Base-by-base conservation (phyloP, 257 asterid genomes). In the Solanum corneliomulleri region DNA sequence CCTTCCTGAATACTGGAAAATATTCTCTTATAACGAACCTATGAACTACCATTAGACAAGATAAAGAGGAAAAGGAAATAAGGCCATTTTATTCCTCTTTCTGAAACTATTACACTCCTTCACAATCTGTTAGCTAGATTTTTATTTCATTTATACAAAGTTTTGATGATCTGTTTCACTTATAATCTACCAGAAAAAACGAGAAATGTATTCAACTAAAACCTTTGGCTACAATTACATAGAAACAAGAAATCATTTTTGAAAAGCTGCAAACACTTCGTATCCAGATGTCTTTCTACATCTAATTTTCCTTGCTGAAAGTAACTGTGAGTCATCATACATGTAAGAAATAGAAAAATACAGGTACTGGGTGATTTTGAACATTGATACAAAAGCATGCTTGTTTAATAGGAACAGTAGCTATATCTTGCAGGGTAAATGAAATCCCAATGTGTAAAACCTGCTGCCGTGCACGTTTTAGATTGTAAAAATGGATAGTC, bases 401-500 rank as follows among this genome's bases (percentile, higher is more conserved):
- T 56, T 20, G 25, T 56, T 56, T 56, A 56, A 56, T 56, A 56
- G 64, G 25, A 20, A 56, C 64, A 56, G 64, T 56, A 56, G 25
- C 64, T 56, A 20, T 56, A 56, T 56, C 64, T 56, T 18, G 64
- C 25, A 7, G 64, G 64, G 64, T 56, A 56, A 0, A 56, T 56
- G 25, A 56, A 56, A 56, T 56, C 64, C 25, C 25, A 56, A 56
- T 29, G 87, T 47, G 23, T 82, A 86, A 70, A 89, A 97, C 98
- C 98, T 94, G 98, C 92, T 95, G 98, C 85, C 86, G 82, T 81
- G 93, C 95, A 78, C 98, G 96, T 88, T 94, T 97, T 80, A 97
- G 91, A 95, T 94, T 92, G 95, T 97, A 97, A 89, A 97, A 97
- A 92, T 97, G 99, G 90, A 97, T 93, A 86, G 97, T 94, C 45